Evolutionary conservation across 768 basidiomycete species (phyloP), one percentile per base, ranked within the genome.

Genomic region (Panus rudis): DNA sequence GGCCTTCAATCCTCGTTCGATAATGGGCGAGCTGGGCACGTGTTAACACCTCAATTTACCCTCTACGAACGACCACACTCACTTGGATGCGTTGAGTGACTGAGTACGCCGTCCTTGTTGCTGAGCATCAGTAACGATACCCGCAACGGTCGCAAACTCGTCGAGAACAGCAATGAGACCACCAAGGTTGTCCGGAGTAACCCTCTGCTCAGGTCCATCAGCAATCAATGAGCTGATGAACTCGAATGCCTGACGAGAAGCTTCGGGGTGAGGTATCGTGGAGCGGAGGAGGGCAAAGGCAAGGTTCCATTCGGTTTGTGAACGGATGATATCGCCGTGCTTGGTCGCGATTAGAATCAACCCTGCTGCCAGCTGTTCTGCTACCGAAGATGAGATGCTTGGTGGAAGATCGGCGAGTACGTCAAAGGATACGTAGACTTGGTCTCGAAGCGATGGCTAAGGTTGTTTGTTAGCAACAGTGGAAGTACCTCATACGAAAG

Each of bases 291-390:
- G 70, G 1, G 89, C 86, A 54, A 93, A 89, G 17, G 93, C 76
- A 30, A 98, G 68, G 48, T 89, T 92, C 94, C 94, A 99, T 59
- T 98, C 94, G 1, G 94, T 97, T 51, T 86, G 83, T 1, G 92
- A 92, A 43, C 83, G 91, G 50, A 92, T 79, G 20, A 90, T 77
- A 6, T 78, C 69, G 35, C 72, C 70, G 51, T 93, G 79, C 37
- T 83, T 79, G 55, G 85, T 77, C n/a, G 94, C 66, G 30, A 99
- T 78, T 41, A 81, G 61, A 20, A 78, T 74, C 6, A 97, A 71
- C 0, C 96, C 96, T 6, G 85, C 78, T 38, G 82, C 71, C n/a
- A 96, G 74, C 60, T 97, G 93, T 60, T 97, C 92, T 7, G 90
- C 88, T 6, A 96, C 87, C 1, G 87, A 79, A 50, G 73, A 84